These are phyloP conservation scores for Emmonsia crescens DNA, from an alignment of 2,329 filamentous ascomycete species.

Conservation along the genomic window DNA sequence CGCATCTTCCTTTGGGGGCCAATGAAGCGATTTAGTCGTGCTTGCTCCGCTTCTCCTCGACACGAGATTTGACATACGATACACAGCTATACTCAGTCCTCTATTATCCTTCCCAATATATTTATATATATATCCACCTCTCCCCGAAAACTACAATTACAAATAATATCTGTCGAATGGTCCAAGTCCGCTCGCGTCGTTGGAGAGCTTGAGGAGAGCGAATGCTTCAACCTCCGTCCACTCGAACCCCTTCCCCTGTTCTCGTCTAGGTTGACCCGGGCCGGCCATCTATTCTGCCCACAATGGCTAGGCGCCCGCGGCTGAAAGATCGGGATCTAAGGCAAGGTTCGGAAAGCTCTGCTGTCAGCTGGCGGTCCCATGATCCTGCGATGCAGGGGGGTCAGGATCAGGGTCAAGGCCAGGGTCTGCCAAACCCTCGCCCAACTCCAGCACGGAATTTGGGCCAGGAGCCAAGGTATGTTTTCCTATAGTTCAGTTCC, in stretches of 20 bases:
- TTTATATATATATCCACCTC: neutral
- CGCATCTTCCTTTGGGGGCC: neutral
- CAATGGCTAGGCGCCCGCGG: conserved; percentile 11
- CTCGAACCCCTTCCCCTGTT: neutral
- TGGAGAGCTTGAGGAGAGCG: neutral
- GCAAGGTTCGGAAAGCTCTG: conserved; percentile 32
- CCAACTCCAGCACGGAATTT: neutral
- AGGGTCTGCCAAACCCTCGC: neutral
- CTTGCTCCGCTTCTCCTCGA: neutral
- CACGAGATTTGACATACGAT: neutral
- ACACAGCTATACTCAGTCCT: neutral
- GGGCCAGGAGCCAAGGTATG: neutral
- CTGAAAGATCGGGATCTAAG: conserved; percentile 26
- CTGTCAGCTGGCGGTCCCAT: conserved; percentile 29
- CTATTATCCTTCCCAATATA: neutral
- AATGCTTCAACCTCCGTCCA: neutral
- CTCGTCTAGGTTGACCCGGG: neutral
- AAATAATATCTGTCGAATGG: neutral
- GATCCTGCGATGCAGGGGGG: conserved; percentile 26
- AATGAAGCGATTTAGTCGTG: neutral
- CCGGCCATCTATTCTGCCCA: neutral
- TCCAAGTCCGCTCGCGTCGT: neutral
- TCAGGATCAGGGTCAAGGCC: conserved; percentile 6
- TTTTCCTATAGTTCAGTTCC: neutral
- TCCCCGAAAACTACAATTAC: neutral